Conservation (phyloP, 2,329 filamentous ascomycete species). For the Aspergillus novofumigatus region DNA sequence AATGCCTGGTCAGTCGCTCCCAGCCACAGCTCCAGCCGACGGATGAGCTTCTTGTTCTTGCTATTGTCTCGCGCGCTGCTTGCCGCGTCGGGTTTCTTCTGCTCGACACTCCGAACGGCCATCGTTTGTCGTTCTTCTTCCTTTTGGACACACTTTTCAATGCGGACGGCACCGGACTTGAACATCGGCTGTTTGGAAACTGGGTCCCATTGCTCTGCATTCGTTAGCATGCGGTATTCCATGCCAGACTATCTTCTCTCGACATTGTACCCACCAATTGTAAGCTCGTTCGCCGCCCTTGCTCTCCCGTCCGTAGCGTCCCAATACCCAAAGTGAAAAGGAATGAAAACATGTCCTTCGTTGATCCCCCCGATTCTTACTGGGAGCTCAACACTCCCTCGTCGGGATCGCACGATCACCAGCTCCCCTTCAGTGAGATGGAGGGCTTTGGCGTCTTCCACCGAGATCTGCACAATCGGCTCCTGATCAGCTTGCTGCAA, state of each 20-base stretch:
- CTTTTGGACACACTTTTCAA: constrained; percentile 26
- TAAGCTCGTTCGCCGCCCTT: constrained; percentile 37
- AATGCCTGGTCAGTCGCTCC: constrained; percentile 28
- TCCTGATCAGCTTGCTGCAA: constrained; percentile 29
- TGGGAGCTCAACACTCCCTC: constrained; percentile 29
- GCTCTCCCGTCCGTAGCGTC: constrained; percentile 30
- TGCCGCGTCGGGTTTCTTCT: constrained; percentile 7
- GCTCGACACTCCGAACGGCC: constrained; percentile 23
- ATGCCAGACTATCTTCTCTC: background rate
- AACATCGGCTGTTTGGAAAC: constrained; percentile 37
- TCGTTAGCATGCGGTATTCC: background rate
- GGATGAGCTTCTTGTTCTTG: constrained; percentile 16
- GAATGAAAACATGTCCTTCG: constrained; percentile 35
- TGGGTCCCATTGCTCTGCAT: constrained; percentile 29
- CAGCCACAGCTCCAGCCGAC: constrained; percentile 31
- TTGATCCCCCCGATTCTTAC: constrained; percentile 26
- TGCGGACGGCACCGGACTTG: constrained; percentile 33
- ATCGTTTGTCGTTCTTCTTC: constrained; percentile 12
- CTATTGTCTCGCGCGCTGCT: background rate
- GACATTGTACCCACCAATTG: constrained; percentile 23
- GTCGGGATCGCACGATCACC: constrained; percentile 28
- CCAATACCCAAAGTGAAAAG: constrained; percentile 39
- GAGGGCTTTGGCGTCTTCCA: constrained; percentile 23
- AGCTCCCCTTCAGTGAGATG: constrained; percentile 27
- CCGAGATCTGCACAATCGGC: constrained; percentile 26